Evolutionary conservation across 1,284 basidiomycete species (phyloP).

Genomic region (Pisolithus thermaeus): DNA sequence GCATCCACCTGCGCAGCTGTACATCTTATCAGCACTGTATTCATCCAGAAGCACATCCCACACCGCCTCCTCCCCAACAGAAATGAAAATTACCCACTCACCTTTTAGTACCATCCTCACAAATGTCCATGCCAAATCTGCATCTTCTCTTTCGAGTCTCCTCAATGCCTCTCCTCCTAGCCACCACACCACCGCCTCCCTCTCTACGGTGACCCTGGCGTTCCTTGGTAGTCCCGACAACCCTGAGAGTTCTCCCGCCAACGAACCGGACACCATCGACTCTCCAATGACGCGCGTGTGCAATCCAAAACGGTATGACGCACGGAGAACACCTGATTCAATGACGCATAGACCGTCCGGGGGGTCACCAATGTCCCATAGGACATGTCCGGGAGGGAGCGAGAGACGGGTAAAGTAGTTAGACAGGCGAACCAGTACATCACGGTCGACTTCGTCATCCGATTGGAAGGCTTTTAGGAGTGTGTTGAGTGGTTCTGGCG

Average conservation of each 20-base stretch:
- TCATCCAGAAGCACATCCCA: too few species aligned
- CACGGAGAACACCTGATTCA: slow-evolving; percentile 77
- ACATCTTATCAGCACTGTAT: neutral
- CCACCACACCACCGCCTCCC: slow-evolving; percentile 76
- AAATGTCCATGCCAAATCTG: slow-evolving; percentile 62
- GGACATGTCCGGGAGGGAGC: slow-evolving; percentile 52
- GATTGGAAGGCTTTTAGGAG: slow-evolving; percentile 75
- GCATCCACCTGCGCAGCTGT: too few species aligned
- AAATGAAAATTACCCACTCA: slow-evolving; percentile 23
- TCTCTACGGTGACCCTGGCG: slow-evolving; percentile 81
- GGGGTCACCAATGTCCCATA: slow-evolving; percentile 74
- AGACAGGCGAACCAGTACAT: slow-evolving; percentile 51
- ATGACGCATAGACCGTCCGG: slow-evolving; percentile 86
- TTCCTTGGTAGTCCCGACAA: slow-evolving; percentile 75
- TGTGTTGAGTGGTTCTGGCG: slow-evolving; percentile 55
- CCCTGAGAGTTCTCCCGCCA: slow-evolving; percentile 85
- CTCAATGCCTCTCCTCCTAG: slow-evolving; percentile 54
- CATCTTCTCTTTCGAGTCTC: slow-evolving; percentile 58
- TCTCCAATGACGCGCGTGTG: slow-evolving; percentile 67
- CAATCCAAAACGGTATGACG: slow-evolving; percentile 72
- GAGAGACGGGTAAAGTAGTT: slow-evolving; percentile 68
- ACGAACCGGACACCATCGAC: slow-evolving; percentile 88
- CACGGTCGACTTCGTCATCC: slow-evolving; percentile 47
- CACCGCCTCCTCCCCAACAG: neutral
- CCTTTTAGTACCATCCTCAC: slow-evolving; percentile 76